phyloP scores from a whole-genome alignment of 768 basidiomycete species.

The Tephrocybe rancida region DNA sequence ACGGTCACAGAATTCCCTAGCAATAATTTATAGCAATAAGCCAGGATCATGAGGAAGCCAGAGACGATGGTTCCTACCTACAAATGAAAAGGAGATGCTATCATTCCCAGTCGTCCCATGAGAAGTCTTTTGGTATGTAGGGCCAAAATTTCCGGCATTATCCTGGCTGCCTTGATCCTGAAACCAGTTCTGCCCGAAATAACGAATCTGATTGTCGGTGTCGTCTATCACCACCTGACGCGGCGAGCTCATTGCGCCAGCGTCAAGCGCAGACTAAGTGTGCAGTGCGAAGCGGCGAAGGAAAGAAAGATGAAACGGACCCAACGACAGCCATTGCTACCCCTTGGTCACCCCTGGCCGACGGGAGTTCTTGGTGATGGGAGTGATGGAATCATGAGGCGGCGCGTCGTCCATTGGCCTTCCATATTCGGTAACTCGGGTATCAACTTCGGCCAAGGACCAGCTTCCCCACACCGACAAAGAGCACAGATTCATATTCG shows the following conservation, averaged over 20 bases:
- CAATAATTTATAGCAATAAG: neutral
- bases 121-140: constrained; percentile 29
- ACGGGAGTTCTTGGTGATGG: too few relatives aligned
- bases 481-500: too few relatives aligned
- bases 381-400: too few relatives aligned
- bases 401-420: too few relatives aligned
- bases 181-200: constrained; percentile 32
- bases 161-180: constrained; percentile 26
- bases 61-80: constrained; percentile 21
- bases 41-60: neutral
- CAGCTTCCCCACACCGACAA: too few relatives aligned
- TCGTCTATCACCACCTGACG: constrained; percentile 37
- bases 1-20: constrained; percentile 18
- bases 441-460: too few relatives aligned
- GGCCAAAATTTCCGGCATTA: constrained; percentile 31
- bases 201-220: constrained; percentile 29
- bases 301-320: neutral
- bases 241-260: constrained; percentile 2
- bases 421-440: too few relatives aligned
- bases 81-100: constrained; percentile 29
- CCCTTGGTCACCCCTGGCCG: too few relatives aligned
- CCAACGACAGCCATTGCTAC: too few relatives aligned
- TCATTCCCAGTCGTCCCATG: constrained; percentile 30
- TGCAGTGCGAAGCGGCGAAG: neutral
- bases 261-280: neutral